Conservation (phyloP, 345 rosid species). For the Gossypium longicalyx region DNA sequence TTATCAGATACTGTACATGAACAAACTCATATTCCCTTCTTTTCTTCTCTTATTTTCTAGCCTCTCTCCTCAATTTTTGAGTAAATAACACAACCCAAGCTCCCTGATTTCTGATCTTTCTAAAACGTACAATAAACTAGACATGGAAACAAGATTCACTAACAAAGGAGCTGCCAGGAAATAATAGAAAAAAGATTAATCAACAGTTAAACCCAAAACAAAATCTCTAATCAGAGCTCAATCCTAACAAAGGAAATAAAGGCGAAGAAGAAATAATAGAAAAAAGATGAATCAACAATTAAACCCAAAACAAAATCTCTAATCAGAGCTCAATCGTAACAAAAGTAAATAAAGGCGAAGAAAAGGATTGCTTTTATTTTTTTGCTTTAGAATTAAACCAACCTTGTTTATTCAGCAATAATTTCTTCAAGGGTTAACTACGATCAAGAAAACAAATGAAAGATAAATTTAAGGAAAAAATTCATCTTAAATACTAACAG, state of each 20-base stretch:
- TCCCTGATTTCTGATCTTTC: neutral
- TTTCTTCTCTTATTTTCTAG: too few species aligned
- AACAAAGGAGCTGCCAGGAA: too few species aligned
- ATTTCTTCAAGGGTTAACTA: neutral
- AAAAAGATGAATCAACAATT: too few species aligned
- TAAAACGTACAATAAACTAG: neutral
- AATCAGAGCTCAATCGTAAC: neutral
- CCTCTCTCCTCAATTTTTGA: too few species aligned
- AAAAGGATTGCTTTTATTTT: neutral
- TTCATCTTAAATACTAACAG: neutral
- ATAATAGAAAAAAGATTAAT: too few species aligned
- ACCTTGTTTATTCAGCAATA: neutral
- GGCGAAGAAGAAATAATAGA: neutral
- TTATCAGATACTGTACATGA: too few species aligned
- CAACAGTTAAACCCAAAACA: too few species aligned
- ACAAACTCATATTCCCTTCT: too few species aligned
- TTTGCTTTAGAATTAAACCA: neutral
- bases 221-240: too few species aligned
- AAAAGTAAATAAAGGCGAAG: neutral
- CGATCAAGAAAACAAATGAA: neutral
- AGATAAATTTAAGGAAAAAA: neutral
- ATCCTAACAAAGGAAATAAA: neutral
- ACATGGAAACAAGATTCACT: too few species aligned
- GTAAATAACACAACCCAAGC: neutral
- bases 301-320: too few species aligned